These are phyloP conservation scores for Nepenthes mirabilis DNA, from an alignment of 148 eudicot species.

Conservation along the genomic window DNA sequence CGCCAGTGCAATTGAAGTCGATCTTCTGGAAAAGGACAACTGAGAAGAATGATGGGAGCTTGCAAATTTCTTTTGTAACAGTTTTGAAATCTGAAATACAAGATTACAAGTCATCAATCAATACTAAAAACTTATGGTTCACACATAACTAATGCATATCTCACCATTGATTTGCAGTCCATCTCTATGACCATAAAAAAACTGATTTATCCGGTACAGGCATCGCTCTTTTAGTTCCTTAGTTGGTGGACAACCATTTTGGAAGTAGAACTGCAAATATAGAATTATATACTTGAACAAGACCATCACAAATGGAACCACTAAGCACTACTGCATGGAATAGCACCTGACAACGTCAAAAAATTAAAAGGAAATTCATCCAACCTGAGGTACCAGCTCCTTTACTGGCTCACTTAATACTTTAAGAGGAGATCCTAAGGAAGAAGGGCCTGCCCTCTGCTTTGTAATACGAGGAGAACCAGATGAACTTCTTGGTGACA, in stretches of 20 bases:
- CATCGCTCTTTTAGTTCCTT: slow-evolving; percentile 85
- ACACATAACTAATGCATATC: slow-evolving; percentile 9
- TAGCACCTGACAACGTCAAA: neutral
- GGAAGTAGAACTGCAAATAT: slow-evolving; percentile 72
- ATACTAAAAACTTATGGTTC: neutral
- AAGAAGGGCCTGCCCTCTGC: slow-evolving; percentile 72
- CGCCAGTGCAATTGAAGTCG: slow-evolving; percentile 51
- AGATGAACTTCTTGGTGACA: slow-evolving; percentile 94
- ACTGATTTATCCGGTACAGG: slow-evolving; percentile 81
- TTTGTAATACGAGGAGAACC: slow-evolving; percentile 89
- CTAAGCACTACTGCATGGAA: neutral
- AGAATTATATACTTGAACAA: neutral
- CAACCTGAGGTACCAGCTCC: slow-evolving; percentile 91
- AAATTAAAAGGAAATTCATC: neutral
- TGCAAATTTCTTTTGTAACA: slow-evolving; percentile 88
- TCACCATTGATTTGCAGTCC: slow-evolving; percentile 84
- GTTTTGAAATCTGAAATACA: slow-evolving; percentile 63
- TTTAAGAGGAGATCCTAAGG: slow-evolving; percentile 71
- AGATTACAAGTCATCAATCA: slow-evolving; percentile 1
- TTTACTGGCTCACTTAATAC: slow-evolving; percentile 73
- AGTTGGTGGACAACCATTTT: slow-evolving; percentile 87
- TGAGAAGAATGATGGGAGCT: slow-evolving; percentile 95
- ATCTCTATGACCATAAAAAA: slow-evolving; percentile 74
- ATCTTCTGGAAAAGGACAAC: slow-evolving; percentile 72
- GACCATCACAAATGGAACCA: neutral